Evolutionary conservation across 768 basidiomycete genomes (phyloP), one percentile per base, ranked within the genome.

Genomic region (Kwoniella botswanensis): DNA sequence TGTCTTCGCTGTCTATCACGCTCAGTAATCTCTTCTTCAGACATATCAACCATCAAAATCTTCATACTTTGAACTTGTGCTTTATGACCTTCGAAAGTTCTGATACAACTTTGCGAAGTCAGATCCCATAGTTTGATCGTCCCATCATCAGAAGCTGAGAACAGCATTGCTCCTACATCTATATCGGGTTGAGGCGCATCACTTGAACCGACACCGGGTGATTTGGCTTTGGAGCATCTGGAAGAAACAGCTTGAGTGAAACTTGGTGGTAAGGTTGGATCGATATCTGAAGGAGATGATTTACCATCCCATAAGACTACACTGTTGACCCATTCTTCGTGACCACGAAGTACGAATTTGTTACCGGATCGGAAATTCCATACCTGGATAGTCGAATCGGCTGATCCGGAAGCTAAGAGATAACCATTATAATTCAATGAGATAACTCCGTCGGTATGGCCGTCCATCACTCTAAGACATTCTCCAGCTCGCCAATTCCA

Each of bases 91-190:
- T 86, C 87, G 81, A 97, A 92, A 71, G 90, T 89, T 13, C 91
- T 89, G 52, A 96, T 88, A 81, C 94, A 98, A 2, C 89, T 88
- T 58, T 93, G 88, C 22, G 85, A 85, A 29, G 88, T 89, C 54
- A 99, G 88, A 83, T 98, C 96, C 97, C 96, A 99, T 5, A 99
- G 88, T 69, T 90, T 90, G 83, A 98, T 93, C 3, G 91, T 90
- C 29, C 92, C 92, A 82, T 98, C 97, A 81, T 98, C 97, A 9
- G 93, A 94, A 3, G 93, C 93, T 9, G 94, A 97, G 86, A 99
- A 97, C 29, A 99, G 87, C 92, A 98, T 94, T 85, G 97, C 95
- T 63, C 94, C 93, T 17, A 89, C 87, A 67, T 84, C 79, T 61
- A 77, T 79, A 35, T 79, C 77, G 2, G 78, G 76, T 65, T 73